phyloP scores from a whole-genome alignment of 2,329 filamentous ascomycete genomes.

The Fusarium heterosporum region DNA sequence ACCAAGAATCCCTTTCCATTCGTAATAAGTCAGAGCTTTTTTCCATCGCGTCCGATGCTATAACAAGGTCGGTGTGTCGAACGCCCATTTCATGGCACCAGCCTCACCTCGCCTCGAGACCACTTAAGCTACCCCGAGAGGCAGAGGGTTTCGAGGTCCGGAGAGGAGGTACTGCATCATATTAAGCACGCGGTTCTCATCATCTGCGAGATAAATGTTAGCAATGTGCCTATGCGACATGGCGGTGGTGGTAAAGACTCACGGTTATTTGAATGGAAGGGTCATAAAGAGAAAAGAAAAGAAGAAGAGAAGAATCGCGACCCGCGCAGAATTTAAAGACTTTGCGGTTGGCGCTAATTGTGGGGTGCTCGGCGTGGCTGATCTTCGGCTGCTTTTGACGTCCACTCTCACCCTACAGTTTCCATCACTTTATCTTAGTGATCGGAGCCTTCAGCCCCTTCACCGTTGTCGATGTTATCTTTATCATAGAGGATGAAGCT shows the following conservation, averaged over 20 bases:
- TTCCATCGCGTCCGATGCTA: conserved; percentile 90
- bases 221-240: not conserved
- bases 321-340: conserved; percentile 54
- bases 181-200: conserved; percentile 99
- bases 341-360: conserved; percentile 34
- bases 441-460: no score
- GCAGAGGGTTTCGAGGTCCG: conserved; percentile 83
- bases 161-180: conserved; percentile 80
- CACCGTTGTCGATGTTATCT: no score
- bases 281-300: conserved; percentile 75
- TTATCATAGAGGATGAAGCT: no score
- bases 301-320: conserved; percentile 48
- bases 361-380: conserved; percentile 43
- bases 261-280: conserved; percentile 99
- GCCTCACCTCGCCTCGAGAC: conserved; percentile 73
- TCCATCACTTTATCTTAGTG: no score
- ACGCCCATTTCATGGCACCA: conserved; percentile 96
- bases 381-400: conserved; percentile 43
- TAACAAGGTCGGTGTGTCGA: conserved; percentile 99
- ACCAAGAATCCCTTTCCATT: conserved; percentile 52
- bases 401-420: conserved; percentile 5
- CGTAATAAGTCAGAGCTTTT: conserved; percentile 88
- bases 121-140: conserved; percentile 82
- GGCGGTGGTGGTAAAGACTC: conserved; percentile 59
- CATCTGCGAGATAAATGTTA: conserved; percentile 73